A percentile compares a stretch with the other conserved stretches of the same genome.
These are phyloP conservation scores for Penicillium polonicum DNA, from an alignment of 2,329 filamentous ascomycete species.

Conservation along the genomic window DNA sequence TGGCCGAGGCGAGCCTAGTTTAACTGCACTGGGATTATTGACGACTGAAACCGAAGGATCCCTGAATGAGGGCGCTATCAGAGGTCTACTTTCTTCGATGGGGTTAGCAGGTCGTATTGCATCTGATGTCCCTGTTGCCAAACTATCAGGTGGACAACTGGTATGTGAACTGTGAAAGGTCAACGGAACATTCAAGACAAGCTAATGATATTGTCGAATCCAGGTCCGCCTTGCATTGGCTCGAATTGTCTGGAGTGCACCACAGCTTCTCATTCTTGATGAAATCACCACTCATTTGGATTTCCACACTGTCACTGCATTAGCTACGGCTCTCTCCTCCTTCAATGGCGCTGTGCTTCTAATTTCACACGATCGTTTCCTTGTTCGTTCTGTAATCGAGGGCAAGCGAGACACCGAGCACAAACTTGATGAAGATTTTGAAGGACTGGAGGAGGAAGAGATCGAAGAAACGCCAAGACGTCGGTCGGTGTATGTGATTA, in stretches of 20 bases:
- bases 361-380: conserved; percentile 80
- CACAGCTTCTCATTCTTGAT: conserved; percentile 73
- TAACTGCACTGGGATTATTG: conserved; percentile 67
- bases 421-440: conserved; percentile 45
- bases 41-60: conserved; percentile 53
- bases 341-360: conserved; percentile 75
- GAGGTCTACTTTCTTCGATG: conserved; percentile 65
- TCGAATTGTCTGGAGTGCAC: conserved; percentile 64
- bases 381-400: conserved; percentile 71
- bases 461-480: conserved; percentile 47
- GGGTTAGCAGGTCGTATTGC: conserved; percentile 69
- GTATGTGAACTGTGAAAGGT: conserved; percentile 47
- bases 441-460: conserved; percentile 48
- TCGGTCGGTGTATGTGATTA: conserved; percentile 61
- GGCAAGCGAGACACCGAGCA: conserved; percentile 50
- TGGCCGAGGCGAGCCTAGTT: conserved; percentile 50
- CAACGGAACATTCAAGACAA: background rate
- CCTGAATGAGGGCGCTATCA: conserved; percentile 65
- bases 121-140: conserved; percentile 69
- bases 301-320: conserved; percentile 72
- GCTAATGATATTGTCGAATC: background rate
- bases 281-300: conserved; percentile 85
- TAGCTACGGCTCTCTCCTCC: conserved; percentile 63
- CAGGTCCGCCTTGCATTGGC: conserved; percentile 63
- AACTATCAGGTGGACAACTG: conserved; percentile 77